These are phyloP conservation scores for Guadua angustifolia DNA, from an alignment of 176 grass and related monocot genomes.

Conservation along the genomic window DNA sequence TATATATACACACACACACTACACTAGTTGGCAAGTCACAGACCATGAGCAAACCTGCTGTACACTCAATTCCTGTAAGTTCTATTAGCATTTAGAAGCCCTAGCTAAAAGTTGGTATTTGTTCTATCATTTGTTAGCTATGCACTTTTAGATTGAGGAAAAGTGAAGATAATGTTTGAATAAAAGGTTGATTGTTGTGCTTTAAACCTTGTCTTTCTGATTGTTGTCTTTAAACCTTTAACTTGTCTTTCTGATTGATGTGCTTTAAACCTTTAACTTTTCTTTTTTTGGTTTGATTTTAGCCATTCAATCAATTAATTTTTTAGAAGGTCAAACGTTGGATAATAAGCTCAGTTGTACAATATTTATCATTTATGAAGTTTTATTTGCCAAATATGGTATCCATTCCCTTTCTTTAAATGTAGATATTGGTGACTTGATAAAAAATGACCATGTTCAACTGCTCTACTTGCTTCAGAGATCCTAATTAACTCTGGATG, in stretches of 20 bases:
- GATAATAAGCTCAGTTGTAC: neutral
- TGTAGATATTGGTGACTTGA: slow-evolving; percentile 5
- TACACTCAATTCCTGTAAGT: slow-evolving; percentile 70
- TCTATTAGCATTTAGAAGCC: slow-evolving; percentile 35
- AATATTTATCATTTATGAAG: neutral
- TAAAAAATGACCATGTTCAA: neutral
- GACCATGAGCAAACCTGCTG: slow-evolving; percentile 50
- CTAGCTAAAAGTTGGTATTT: slow-evolving; percentile 34
- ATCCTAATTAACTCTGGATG: neutral
- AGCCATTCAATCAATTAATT: neutral
- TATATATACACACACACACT: too few species aligned
- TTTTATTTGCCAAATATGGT: neutral
- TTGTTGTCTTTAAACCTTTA: too few species aligned
- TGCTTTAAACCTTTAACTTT: too few species aligned
- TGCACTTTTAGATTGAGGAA: slow-evolving; percentile 21
- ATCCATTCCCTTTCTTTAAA: neutral
- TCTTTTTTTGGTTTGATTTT: neutral
- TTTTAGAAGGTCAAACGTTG: neutral
- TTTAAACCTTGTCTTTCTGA: too few species aligned
- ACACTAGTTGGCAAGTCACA: slow-evolving; percentile 63
- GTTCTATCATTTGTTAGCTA: slow-evolving; percentile 25
- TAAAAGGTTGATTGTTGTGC: neutral
- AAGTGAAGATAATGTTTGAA: slow-evolving; percentile 2
- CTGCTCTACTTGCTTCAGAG: too few species aligned
- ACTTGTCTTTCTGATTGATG: neutral